phyloP scores from a whole-genome alignment of 2,329 filamentous ascomycete genomes.

The Colletotrichum spaethianum region DNA sequence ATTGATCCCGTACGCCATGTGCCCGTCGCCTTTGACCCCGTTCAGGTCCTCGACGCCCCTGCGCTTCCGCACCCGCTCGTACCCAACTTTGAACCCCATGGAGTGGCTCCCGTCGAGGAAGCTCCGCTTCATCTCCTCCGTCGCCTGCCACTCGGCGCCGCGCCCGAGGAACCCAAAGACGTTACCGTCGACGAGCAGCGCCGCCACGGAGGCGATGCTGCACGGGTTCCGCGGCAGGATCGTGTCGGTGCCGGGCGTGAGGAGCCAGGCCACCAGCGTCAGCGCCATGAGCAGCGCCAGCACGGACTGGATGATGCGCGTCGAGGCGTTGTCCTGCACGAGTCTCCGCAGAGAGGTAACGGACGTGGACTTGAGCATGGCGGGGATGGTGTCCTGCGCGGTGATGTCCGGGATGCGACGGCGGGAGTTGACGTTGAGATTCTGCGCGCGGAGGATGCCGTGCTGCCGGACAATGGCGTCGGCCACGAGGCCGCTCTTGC shows the following conservation, averaged over 20 bases:
- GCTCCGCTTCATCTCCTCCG: conserved; percentile 38
- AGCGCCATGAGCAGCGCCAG: conserved; percentile 48
- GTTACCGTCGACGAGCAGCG: conserved; percentile 55
- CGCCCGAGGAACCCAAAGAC: conserved; percentile 48
- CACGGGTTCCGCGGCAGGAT: conserved; percentile 50
- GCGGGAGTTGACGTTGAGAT: conserved; percentile 46
- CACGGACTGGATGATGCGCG: conserved; percentile 52
- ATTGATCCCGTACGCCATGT: conserved; percentile 39
- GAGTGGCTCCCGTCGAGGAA: conserved; percentile 46
- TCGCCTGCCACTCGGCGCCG: conserved; percentile 47
- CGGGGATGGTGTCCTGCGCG: conserved; percentile 29
- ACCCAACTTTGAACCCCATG: conserved; percentile 47
- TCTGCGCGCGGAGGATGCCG: conserved; percentile 53
- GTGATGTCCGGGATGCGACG: conserved; percentile 39
- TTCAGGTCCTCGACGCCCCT: conserved; percentile 25
- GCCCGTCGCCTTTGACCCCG: not conserved
- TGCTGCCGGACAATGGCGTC: conserved; percentile 54
- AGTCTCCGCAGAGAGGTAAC: conserved; percentile 41
- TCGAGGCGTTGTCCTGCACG: conserved; percentile 51
- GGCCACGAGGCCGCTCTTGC: conserved; percentile 43
- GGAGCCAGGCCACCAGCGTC: conserved; percentile 48
- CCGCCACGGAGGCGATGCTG: conserved; percentile 54
- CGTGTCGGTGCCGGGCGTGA: conserved; percentile 43
- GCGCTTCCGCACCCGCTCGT: conserved; percentile 42
- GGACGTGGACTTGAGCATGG: conserved; percentile 34